Evolutionary conservation across 441 rosid genomes (phyloP).

Genomic region (Gossypium lobatum): DNA sequence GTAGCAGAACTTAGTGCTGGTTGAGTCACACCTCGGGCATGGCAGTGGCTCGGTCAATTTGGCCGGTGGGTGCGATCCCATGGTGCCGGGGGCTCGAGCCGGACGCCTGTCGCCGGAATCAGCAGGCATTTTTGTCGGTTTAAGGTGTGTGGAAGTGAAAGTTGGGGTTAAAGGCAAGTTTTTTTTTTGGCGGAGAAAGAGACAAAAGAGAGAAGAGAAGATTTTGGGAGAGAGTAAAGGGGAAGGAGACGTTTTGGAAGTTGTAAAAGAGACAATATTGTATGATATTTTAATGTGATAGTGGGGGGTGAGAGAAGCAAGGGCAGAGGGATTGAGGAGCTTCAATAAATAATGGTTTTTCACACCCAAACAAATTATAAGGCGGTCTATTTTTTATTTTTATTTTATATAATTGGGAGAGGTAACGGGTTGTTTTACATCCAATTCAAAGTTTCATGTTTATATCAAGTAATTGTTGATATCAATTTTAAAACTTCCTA

Average conservation of each 20-base stretch:
- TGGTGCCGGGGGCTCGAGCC: constrained; percentile 8
- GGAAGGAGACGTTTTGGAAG: neutral
- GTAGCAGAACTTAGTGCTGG: constrained; percentile 54
- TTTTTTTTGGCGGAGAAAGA: neutral
- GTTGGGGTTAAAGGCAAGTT: neutral
- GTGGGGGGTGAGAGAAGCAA: neutral
- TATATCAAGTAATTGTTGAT: too few species aligned
- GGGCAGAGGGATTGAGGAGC: neutral
- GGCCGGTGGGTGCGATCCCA: constrained; percentile 18
- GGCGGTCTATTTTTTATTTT: constrained; percentile 1
- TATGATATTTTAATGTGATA: constrained; percentile 3
- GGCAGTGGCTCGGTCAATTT: constrained; percentile 30
- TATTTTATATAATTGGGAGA: too few species aligned
- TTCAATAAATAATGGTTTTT: neutral
- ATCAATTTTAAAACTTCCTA: too few species aligned
- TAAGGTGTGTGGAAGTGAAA: neutral
- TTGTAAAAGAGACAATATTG: constrained; percentile 2
- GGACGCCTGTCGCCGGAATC: constrained; percentile 20
- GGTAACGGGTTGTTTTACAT: too few species aligned
- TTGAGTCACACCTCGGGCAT: constrained; percentile 50
- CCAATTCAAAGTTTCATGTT: too few species aligned
- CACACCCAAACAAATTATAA: neutral
- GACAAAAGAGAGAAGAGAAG: neutral
- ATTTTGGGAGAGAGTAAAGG: neutral
- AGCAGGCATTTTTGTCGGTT: constrained; percentile 24